Base-by-base conservation (phyloP, 148 eudicot species). In the Amaranthus palmeri region DNA sequence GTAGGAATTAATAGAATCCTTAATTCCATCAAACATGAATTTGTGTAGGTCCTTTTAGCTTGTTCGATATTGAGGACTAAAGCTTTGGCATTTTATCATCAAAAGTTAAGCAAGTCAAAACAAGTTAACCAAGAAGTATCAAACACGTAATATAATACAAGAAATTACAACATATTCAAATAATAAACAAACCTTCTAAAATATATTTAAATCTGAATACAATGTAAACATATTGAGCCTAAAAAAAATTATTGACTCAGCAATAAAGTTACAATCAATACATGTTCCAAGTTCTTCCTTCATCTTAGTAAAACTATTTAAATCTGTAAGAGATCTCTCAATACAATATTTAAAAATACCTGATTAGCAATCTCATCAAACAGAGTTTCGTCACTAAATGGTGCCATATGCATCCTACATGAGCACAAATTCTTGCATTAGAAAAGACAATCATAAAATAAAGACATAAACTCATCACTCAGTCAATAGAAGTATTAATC, bases 331-430 rank as follows among this genome's bases (percentile, higher is more conserved):
- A 25, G 36, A 25, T 25, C 1, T 25, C 36, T 25, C 36, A 25
- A 25, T 25, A 25, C 36, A 25, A 25, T 25, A 25, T 25, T 25
- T 25, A 25, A 25, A 25, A 25, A 65, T 80, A 91, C 99, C 99
- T 95, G 91, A 77, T 87, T 91, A 44, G 99, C 99, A 78, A 95
- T 88, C 85, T 95, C 97, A 57, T 86, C 83, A 54, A 77, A 92
- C 47, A 95, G 79, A 77, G 84, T 88, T 73, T 91, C 99, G 84
- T 95, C 99, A 67, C 92, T 85, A 83, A 95, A 95, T 79, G 97
- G 99, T 18, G 99, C 97, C 97, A 95, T 88, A 70, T 95, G 99
- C 82, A 95, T 95, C 81, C 99, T 95, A 76, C 84, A 88, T 46
- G 43, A 78, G 75, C 54, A 58, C 66, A 80, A 15, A 18, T 61